Conservation (phyloP, 75 land plant species). For the Pinus albicaulis region DNA sequence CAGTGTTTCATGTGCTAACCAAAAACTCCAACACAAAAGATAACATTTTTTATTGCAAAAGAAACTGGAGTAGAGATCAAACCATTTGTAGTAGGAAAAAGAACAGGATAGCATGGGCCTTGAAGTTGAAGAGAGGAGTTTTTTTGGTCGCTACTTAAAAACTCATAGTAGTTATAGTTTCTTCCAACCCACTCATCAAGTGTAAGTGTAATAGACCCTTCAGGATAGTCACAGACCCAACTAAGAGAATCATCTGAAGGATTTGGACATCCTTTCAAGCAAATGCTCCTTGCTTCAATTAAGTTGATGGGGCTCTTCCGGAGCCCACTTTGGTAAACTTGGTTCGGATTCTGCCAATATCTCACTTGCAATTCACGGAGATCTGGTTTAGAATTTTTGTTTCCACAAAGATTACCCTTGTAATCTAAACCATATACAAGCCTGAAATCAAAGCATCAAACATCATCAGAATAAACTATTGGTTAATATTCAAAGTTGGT, state of each 20-base stretch:
- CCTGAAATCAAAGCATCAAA: constrained; percentile 25
- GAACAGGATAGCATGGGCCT: constrained; percentile 91
- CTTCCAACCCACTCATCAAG: constrained; percentile 67
- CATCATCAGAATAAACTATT: no score
- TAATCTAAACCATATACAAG: constrained; percentile 82
- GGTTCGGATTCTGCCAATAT: constrained; percentile 86
- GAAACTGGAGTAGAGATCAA: constrained; percentile 10
- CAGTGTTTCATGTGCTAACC: no score
- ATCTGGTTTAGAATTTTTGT: constrained; percentile 53
- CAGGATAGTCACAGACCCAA: constrained; percentile 94
- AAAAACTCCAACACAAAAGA: not conserved
- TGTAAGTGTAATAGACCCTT: constrained; percentile 57
- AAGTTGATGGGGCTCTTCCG: constrained; percentile 45
- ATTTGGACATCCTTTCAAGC: constrained; percentile 70
- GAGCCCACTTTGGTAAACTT: constrained; percentile 76
- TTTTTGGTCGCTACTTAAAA: constrained; percentile 63
- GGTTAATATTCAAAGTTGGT: no score
- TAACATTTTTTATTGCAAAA: not conserved
- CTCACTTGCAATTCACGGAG: constrained; percentile 60
- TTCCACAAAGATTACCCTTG: constrained; percentile 80
- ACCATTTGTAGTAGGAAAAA: constrained; percentile 82
- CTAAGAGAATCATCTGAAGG: constrained; percentile 62
- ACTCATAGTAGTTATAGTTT: constrained; percentile 70
- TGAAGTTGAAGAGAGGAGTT: constrained; percentile 64
- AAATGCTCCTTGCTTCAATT: constrained; percentile 64